Conservation (phyloP, 192 early-diverging fungal genomes). For the Radiomyces spectabilis region DNA sequence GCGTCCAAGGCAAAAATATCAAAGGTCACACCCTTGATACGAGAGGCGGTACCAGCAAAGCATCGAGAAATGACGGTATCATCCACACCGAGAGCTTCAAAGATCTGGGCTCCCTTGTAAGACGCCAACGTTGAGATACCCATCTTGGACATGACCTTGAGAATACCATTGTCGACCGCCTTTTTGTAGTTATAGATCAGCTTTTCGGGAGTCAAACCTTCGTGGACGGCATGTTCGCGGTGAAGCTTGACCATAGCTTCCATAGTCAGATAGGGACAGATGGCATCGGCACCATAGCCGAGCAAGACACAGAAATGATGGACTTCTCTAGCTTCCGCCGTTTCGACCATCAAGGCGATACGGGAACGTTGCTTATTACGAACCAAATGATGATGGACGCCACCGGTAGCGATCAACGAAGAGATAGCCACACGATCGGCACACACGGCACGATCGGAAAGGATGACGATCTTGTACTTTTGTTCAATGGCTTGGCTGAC, state of each 20-base stretch:
- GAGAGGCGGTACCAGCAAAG: slow-evolving; percentile 92
- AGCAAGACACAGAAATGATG: slow-evolving; percentile 94
- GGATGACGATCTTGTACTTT: slow-evolving; percentile 74
- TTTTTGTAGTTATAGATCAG: slow-evolving; percentile 79
- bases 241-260: slow-evolving; percentile 87
- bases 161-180: slow-evolving; percentile 88
- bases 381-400: slow-evolving; percentile 91
- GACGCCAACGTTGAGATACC: slow-evolving; percentile 95
- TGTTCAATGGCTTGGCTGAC: slow-evolving; percentile 74
- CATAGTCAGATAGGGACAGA: slow-evolving; percentile 89
- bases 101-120: slow-evolving; percentile 99
- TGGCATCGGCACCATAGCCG: slow-evolving; percentile 92
- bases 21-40: slow-evolving; percentile 86
- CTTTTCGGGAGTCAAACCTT: slow-evolving; percentile 55
- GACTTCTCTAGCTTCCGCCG: slow-evolving; percentile 90
- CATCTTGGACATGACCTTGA: slow-evolving; percentile 99
- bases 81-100: slow-evolving; percentile 92
- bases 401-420: slow-evolving; percentile 80
- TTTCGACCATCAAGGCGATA: slow-evolving; percentile 85
- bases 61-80: slow-evolving; percentile 80
- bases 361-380: slow-evolving; percentile 79
- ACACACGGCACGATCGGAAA: slow-evolving; percentile 67
- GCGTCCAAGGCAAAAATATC: slow-evolving; percentile 81
- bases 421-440: slow-evolving; percentile 73
- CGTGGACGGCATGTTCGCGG: slow-evolving; percentile 67